phyloP scores from a whole-genome alignment of 345 rosid genomes.

The Gossypium australe region DNA sequence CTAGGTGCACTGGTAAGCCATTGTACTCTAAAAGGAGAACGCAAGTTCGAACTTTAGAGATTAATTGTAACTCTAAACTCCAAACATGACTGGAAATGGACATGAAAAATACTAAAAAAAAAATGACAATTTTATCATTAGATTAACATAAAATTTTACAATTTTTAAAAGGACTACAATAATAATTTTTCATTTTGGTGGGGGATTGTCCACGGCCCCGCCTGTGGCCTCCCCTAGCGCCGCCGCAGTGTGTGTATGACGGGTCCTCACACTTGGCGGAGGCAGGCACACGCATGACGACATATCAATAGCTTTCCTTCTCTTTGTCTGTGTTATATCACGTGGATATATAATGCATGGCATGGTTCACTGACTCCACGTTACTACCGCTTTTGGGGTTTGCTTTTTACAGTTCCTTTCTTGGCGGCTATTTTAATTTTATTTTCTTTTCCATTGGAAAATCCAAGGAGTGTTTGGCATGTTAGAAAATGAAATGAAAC shows the following conservation, averaged over 20 bases:
- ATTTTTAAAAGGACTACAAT: too few relatives aligned
- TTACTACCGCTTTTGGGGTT: not conserved
- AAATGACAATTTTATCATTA: too few relatives aligned
- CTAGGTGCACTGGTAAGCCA: too few relatives aligned
- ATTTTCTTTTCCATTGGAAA: not conserved
- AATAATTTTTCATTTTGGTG: not conserved
- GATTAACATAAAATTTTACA: too few relatives aligned
- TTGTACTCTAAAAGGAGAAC: too few relatives aligned
- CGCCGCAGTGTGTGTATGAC: not conserved
- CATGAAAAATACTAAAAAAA: too few relatives aligned
- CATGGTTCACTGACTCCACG: not conserved
- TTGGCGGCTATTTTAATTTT: not conserved
- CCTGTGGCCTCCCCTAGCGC: too few relatives aligned
- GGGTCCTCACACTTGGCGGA: not conserved
- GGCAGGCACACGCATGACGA: not conserved
- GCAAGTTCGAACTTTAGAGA: too few relatives aligned
- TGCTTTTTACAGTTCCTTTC: not conserved
- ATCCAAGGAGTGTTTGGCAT: not conserved
- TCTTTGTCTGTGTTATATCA: not conserved
- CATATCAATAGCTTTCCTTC: not conserved
- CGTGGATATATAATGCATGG: not conserved
- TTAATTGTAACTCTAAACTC: too few relatives aligned
- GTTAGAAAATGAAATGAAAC: not conserved
- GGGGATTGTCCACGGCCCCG: not conserved
- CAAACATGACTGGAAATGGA: too few relatives aligned